Conservation (phyloP, 345 rosid genomes). For the Syzygium aqueum region DNA sequence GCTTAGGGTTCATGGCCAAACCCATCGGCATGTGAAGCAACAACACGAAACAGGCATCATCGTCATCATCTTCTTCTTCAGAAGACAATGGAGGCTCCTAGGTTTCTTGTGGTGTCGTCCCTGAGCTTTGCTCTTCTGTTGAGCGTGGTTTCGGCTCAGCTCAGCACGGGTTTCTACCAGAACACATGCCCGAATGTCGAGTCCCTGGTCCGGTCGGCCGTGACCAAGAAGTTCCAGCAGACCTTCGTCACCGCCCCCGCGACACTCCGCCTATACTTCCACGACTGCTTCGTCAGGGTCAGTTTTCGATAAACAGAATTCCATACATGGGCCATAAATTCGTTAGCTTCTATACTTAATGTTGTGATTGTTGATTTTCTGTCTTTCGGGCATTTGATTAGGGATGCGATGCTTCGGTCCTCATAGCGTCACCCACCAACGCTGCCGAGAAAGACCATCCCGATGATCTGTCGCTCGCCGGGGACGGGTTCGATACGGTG, state of each 20-base stretch:
- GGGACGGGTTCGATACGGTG: conserved; percentile 86
- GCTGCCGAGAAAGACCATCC: conserved; percentile 51
- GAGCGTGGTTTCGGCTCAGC: conserved; percentile 23
- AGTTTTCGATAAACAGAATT: not conserved
- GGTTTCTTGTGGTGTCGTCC: not conserved
- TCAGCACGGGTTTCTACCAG: conserved; percentile 25
- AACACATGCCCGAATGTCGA: conserved; percentile 52
- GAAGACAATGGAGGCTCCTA: not conserved
- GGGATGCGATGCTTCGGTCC: conserved; percentile 69
- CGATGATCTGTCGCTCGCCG: conserved; percentile 49
- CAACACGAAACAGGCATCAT: not conserved
- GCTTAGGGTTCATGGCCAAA: not conserved
- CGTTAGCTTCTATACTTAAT: not conserved
- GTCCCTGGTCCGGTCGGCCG: conserved; percentile 42
- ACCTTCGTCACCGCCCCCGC: conserved; percentile 57
- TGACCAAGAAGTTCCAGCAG: conserved; percentile 41
- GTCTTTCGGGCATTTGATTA: not conserved
- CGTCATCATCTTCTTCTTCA: not conserved
- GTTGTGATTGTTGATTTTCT: not conserved
- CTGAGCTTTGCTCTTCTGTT: not conserved
- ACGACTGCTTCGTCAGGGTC: conserved; percentile 61
- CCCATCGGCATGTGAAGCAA: not conserved
- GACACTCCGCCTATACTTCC: conserved; percentile 53
- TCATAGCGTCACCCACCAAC: conserved; percentile 18
- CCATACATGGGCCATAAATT: not conserved